phyloP scores from a whole-genome alignment of 2,329 filamentous ascomycete species.

The Sporothrix pallida region DNA sequence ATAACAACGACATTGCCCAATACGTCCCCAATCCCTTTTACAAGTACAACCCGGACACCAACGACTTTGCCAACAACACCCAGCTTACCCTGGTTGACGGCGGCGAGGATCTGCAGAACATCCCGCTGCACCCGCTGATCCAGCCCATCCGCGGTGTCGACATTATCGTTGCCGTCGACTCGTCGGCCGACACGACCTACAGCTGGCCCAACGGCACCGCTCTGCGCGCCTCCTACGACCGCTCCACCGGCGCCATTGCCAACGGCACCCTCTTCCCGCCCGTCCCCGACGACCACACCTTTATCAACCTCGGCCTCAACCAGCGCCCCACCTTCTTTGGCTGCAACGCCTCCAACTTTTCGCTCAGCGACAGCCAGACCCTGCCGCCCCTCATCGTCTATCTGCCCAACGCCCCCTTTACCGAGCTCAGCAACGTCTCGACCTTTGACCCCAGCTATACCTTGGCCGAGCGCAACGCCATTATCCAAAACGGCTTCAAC shows the following conservation, averaged over 20 bases:
- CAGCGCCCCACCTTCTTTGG: slow-evolving; percentile 67
- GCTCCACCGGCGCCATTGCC: slow-evolving; percentile 54
- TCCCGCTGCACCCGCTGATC: slow-evolving; percentile 59
- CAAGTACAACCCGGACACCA: slow-evolving; percentile 53
- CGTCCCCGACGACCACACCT: slow-evolving; percentile 61
- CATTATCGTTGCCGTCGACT: slow-evolving; percentile 69
- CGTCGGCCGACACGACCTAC: slow-evolving; percentile 63
- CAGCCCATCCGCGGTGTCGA: slow-evolving; percentile 60
- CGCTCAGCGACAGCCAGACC: slow-evolving; percentile 35
- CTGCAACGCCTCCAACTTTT: slow-evolving; percentile 53
- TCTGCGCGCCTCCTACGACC: slow-evolving; percentile 62
- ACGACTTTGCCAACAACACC: slow-evolving; percentile 46
- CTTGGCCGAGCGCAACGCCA: slow-evolving; percentile 70
- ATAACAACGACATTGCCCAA: slow-evolving; percentile 55
- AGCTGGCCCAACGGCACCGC: slow-evolving; percentile 67
- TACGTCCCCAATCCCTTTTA: slow-evolving; percentile 67
- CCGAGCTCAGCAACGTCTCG: slow-evolving; percentile 75
- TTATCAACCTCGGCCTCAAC: slow-evolving; percentile 64
- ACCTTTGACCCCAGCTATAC: slow-evolving; percentile 75
- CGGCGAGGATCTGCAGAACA: slow-evolving; percentile 56
- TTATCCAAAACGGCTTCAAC: slow-evolving; percentile 87
- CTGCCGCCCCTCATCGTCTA: slow-evolving; percentile 59
- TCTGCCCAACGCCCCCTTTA: slow-evolving; percentile 83
- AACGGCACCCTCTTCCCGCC: slow-evolving; percentile 63
- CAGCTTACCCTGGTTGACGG: slow-evolving; percentile 58